A percentile compares a stretch with the other conserved stretches of the same genome.
These are phyloP conservation scores for Linnemannia exigua DNA, from an alignment of 192 early-diverging fungal species.

Conservation along the genomic window DNA sequence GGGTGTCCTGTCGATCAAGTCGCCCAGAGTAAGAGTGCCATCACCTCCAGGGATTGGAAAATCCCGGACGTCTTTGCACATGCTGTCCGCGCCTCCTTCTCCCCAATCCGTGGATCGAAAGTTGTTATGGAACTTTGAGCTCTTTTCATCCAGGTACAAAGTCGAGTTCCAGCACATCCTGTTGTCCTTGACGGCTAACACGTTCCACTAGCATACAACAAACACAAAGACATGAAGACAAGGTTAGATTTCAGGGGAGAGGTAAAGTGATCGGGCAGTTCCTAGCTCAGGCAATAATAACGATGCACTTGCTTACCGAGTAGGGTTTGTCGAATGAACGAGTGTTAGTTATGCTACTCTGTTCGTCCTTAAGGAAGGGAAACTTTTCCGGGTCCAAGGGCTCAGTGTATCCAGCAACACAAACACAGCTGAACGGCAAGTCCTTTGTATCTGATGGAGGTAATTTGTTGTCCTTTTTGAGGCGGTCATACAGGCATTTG, in stretches of 20 bases:
- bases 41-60: conserved; percentile 19
- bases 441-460: conserved; percentile 6
- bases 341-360: not conserved
- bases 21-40: conserved; percentile 8
- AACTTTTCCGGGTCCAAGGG: not conserved
- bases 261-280: no score
- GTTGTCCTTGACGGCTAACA: not conserved
- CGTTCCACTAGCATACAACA: not conserved
- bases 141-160: not conserved
- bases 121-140: not conserved
- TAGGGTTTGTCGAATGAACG: conserved; percentile 11
- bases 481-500: conserved; percentile 9
- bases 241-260: no score
- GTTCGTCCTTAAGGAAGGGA: not conserved
- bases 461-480: not conserved
- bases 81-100: not conserved
- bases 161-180: conserved; percentile 10
- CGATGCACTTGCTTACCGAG: not conserved
- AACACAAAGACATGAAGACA: not conserved
- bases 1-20: conserved; percentile 25
- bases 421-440: conserved; percentile 17
- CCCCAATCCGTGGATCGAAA: conserved; percentile 13
- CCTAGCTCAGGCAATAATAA: not conserved
- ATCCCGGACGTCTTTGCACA: conserved; percentile 32
- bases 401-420: conserved; percentile 15